Base-by-base conservation (phyloP, 164 flowering plant species). In the Taxillus chinensis region DNA sequence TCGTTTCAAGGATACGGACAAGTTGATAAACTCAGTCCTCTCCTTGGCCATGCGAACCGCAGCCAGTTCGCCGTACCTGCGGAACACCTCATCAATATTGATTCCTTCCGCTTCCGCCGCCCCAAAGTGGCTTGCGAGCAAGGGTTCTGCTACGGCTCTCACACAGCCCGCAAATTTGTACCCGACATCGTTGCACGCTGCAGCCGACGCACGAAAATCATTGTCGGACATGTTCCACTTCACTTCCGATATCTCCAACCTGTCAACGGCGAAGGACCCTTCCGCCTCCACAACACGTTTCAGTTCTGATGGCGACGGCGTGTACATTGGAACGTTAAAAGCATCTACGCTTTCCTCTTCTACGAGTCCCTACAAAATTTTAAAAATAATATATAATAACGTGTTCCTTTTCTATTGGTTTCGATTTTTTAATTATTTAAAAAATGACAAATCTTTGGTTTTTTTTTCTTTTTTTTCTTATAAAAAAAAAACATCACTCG, bases 251-350 rank as follows among this genome's bases (percentile, higher is more conserved):
- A 65, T 64, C 58, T 77, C 74, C 7, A 83, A 63, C 4, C 55
- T 52, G 42, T 73, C 59, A 4, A 82, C 42, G n/a, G 43, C 5
- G 43, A 82, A 87, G 7, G 86, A 79, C 5, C 87, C 89, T 68
- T 85, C 85, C 3, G 59, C 69, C 48, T 63, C 42, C 27, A 85
- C 61, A 14, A 59, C 51, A 0, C n/a, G 43, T 50, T 70, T 69
- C 40, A 87, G 65, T 76, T 85, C 90, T 8, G 27, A 3, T 5
- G 73, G 66, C 5, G 77, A 74, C 43, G 93, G 86, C 11, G 74
- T 69, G 63, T 83, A 83, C 6, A 62, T 64, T 7, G 86, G 95
- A 39, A 82, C 50, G 59, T 87, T 80, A 74, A 82, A 85, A 0
- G 80, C 58, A 41, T 82, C 76, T 67, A 85, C 0, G 37, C 78